A percentile compares a stretch with the other conserved stretches of the same genome.
Conservation (phyloP, 2,329 filamentous ascomycete genomes). For the Trichocomaceae sp. region DNA sequence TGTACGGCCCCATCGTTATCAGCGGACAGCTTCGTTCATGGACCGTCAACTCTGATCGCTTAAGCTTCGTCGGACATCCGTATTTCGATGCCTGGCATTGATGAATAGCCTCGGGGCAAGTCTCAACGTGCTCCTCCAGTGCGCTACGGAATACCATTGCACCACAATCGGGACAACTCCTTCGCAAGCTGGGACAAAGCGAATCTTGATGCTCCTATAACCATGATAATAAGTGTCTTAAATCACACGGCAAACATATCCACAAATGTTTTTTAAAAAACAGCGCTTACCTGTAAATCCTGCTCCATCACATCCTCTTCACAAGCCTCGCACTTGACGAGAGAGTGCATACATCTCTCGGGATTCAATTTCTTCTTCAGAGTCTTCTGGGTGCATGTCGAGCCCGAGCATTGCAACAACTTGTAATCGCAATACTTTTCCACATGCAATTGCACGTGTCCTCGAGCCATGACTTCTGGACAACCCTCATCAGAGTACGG, state of each 20-base stretch:
- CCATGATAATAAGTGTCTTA: neutral
- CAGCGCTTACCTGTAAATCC: conserved; percentile 43
- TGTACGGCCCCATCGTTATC: conserved; percentile 40
- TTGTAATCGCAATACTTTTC: conserved; percentile 55
- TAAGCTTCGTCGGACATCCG: conserved; percentile 37
- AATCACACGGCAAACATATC: conserved; percentile 5
- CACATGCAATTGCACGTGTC: conserved; percentile 53
- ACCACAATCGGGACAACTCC: conserved; percentile 33
- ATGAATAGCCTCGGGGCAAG: conserved; percentile 31
- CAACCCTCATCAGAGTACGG: conserved; percentile 52
- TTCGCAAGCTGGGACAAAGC: conserved; percentile 31
- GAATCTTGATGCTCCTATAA: conserved; percentile 31
- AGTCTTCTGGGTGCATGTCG: conserved; percentile 47
- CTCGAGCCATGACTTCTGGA: conserved; percentile 47
- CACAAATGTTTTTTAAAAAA: neutral
- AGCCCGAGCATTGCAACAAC: conserved; percentile 46
- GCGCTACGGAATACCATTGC: conserved; percentile 27
- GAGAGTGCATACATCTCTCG: conserved; percentile 49
- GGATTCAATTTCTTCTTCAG: conserved; percentile 50
- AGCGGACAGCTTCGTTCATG: conserved; percentile 48
- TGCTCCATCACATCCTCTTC: conserved; percentile 48
- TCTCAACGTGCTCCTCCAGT: conserved; percentile 31
- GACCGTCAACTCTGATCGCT: conserved; percentile 31
- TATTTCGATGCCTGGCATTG: conserved; percentile 36
- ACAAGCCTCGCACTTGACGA: conserved; percentile 49